Evolutionary conservation across 768 basidiomycete species (phyloP).

Genomic region (Podaxis sp.): DNA sequence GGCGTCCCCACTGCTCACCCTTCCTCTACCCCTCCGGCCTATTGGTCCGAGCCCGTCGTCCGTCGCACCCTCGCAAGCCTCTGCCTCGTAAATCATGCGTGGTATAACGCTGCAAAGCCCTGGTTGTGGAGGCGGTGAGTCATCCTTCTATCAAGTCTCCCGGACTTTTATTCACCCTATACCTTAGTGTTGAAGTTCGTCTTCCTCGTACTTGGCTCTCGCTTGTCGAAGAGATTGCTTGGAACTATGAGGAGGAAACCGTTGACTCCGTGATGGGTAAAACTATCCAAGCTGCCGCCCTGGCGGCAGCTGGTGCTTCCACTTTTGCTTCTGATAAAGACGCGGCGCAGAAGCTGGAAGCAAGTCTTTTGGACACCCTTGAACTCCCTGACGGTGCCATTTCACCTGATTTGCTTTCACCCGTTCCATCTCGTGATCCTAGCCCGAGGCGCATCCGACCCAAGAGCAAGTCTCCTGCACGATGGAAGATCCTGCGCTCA

Average conservation of each 20-base stretch:
- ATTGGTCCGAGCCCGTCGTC: constrained; percentile 67
- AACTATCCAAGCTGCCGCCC: constrained; percentile 67
- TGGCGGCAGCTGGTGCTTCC: constrained; percentile 55
- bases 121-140: constrained; percentile 79
- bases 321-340: constrained; percentile 37
- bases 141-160: constrained; percentile 5
- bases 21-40: constrained; percentile 68
- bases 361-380: constrained; percentile 58
- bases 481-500: constrained; percentile 79
- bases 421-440: constrained; percentile 79
- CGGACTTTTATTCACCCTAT: not conserved
- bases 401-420: constrained; percentile 73
- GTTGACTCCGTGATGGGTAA: constrained; percentile 63
- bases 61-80: constrained; percentile 68
- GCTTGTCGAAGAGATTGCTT: constrained; percentile 76
- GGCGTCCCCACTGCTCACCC: constrained; percentile 63
- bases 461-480: constrained; percentile 79
- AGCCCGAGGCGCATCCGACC: constrained; percentile 74
- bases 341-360: constrained; percentile 53
- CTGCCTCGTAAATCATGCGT: constrained; percentile 74
- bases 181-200: constrained; percentile 64
- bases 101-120: constrained; percentile 82
- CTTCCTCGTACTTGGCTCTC: constrained; percentile 85
- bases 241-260: constrained; percentile 67
- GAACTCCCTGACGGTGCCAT: constrained; percentile 68